Conservation (phyloP, 2,329 filamentous ascomycete genomes). For the Arthroderma sp. region DNA sequence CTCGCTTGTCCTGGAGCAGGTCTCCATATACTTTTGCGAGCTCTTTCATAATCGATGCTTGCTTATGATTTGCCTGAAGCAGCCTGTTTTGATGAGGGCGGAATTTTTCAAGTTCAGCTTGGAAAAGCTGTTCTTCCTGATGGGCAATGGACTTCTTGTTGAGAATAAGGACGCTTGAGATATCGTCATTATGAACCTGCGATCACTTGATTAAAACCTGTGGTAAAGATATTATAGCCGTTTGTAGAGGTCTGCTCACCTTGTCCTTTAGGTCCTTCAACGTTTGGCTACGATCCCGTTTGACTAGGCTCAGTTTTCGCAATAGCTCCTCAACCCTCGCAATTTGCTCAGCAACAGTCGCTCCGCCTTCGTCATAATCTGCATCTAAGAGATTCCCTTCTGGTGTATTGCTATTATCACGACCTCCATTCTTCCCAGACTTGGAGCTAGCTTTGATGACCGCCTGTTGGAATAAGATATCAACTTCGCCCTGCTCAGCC, state of each 20-base stretch:
- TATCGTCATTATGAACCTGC: slow-evolving; percentile 93
- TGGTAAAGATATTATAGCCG: background rate
- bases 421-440: slow-evolving; percentile 45
- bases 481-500: slow-evolving; percentile 72
- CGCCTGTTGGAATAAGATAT: slow-evolving; percentile 76
- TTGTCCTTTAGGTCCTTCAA: slow-evolving; percentile 96
- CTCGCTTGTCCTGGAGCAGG: slow-evolving; percentile 83
- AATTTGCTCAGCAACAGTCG: slow-evolving; percentile 82
- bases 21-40: slow-evolving; percentile 76
- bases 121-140: slow-evolving; percentile 83
- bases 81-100: slow-evolving; percentile 81
- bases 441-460: slow-evolving; percentile 61
- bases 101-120: slow-evolving; percentile 96
- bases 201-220: background rate
- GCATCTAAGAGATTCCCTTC: slow-evolving; percentile 81
- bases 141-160: slow-evolving; percentile 95
- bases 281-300: slow-evolving; percentile 80
- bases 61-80: slow-evolving; percentile 88
- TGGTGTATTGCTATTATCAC: slow-evolving; percentile 41
- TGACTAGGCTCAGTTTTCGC: slow-evolving; percentile 82
- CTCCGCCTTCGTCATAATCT: slow-evolving; percentile 69
- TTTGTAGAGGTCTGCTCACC: slow-evolving; percentile 36
- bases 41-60: slow-evolving; percentile 87
- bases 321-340: slow-evolving; percentile 75
- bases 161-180: slow-evolving; percentile 89